Base-by-base conservation (phyloP, 2,329 filamentous ascomycete genomes). In the Colletotrichum nymphaeae region DNA sequence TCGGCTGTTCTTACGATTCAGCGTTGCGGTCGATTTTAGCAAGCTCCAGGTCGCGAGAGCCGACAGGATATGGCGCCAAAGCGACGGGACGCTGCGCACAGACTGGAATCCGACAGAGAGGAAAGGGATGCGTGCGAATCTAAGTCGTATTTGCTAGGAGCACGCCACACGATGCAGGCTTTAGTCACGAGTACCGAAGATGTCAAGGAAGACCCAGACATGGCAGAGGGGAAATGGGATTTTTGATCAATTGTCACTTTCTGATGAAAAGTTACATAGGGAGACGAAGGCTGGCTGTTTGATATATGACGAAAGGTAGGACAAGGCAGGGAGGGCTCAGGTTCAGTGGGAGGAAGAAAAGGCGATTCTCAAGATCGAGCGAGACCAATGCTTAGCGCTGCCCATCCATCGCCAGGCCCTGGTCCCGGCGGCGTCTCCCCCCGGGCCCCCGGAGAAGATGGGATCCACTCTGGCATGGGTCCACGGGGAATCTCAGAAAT, bases 211-310 rank as follows among this genome's bases (percentile, higher is more conserved):
- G 46, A 16, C 35, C 35, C 53, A 28, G 42, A 28, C 35, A 62
- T 30, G 56, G 37, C 60, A 28, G 37, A 65, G 49, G 59, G 22
- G 55, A 70, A 56, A 70, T 35, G 58, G 32, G 59, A 52, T 37
- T 26, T 26, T 56, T 60, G 7, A 46, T 73, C 60, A 73, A 73
- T 49, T 73, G 35, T 73, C 71, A 73, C 28, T 70, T 73, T 73
- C 26, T 53, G 19, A 35, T 62, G 24, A 56, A 35, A 32, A 65
- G 59, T n/a, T 42, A 30, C 24, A 9, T 8, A 56, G 14, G 42
- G 26, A 59, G 35, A 56, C n/a, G 60, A 53, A 26, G 69, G 68
- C 32, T 71, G 49, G 35, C 35, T 58, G 63, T 46, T n/a, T 71
- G 71, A 73, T 49, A 73, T 73, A 30, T 73, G 67, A 73, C 60